These are phyloP conservation scores for Lojkania enalia DNA, from an alignment of 2,329 filamentous ascomycete genomes.

Conservation along the genomic window DNA sequence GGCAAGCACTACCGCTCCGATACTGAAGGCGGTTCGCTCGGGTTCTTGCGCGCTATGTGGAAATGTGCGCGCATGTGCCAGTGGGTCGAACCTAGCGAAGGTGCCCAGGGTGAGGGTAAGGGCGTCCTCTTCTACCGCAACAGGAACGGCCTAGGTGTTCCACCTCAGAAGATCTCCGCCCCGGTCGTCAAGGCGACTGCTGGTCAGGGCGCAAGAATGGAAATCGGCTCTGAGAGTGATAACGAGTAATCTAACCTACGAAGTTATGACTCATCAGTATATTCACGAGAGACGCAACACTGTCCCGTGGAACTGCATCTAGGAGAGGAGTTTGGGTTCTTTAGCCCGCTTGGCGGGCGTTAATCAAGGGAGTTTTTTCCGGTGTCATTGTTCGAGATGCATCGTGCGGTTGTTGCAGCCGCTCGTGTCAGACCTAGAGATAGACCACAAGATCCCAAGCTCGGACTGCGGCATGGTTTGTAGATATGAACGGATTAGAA, in stretches of 20 bases:
- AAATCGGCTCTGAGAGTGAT: constrained; percentile 35
- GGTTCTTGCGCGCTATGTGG: constrained; percentile 85
- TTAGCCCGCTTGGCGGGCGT: constrained; percentile 8
- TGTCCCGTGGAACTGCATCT: too few relatives aligned
- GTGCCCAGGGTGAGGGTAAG: constrained; percentile 77
- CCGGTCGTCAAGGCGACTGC: constrained; percentile 32
- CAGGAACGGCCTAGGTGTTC: constrained; percentile 78
- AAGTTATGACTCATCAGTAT: not conserved
- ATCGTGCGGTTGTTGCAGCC: too few relatives aligned
- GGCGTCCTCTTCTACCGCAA: constrained; percentile 95
- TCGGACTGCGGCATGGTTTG: constrained; percentile 9
- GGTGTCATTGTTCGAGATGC: too few relatives aligned
- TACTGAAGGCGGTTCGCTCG: constrained; percentile 70
- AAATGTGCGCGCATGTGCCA: constrained; percentile 84
- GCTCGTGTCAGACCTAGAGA: too few relatives aligned
- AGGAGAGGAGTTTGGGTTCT: constrained; percentile 26
- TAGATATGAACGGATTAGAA: constrained; percentile 8
- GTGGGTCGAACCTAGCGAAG: constrained; percentile 92
- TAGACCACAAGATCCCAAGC: constrained; percentile 13
- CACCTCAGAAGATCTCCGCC: constrained; percentile 51
- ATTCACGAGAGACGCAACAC: too few relatives aligned
- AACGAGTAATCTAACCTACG: constrained; percentile 25
- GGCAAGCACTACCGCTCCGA: constrained; percentile 91
- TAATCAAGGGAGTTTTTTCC: too few relatives aligned
- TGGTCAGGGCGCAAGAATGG: constrained; percentile 41